Evolutionary conservation across 768 basidiomycete species (phyloP).

Genomic region (Lentinus tigrinus): DNA sequence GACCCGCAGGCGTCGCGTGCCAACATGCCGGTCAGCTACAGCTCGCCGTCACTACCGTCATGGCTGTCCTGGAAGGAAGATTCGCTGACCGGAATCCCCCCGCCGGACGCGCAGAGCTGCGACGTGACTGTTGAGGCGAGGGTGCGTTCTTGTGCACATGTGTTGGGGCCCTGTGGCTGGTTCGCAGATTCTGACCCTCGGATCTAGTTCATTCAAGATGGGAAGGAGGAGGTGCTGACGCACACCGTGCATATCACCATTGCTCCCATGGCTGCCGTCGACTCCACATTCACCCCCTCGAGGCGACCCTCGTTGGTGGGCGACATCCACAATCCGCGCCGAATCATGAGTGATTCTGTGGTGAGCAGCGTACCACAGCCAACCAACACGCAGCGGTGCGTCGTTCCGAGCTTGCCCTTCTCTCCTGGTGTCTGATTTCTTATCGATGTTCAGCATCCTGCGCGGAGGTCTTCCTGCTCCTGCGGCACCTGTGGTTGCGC

Average conservation of each 20-base stretch:
- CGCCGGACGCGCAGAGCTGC: slow-evolving; percentile 71
- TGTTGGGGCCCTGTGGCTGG: slow-evolving; percentile 5
- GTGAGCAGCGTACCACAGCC: slow-evolving; percentile 29
- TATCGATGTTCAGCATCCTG: background rate
- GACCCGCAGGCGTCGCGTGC: slow-evolving; percentile 90
- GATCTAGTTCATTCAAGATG: slow-evolving; percentile 66
- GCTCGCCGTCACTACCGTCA: slow-evolving; percentile 74
- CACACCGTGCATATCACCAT: slow-evolving; percentile 72
- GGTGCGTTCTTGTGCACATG: slow-evolving; percentile 42
- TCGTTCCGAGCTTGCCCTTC: background rate
- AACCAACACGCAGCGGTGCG: slow-evolving; percentile 28
- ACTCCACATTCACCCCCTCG: slow-evolving; percentile 41
- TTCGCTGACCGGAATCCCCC: slow-evolving; percentile 77
- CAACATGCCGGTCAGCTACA: slow-evolving; percentile 76
- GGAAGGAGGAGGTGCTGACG: slow-evolving; percentile 65
- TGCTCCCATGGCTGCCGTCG: slow-evolving; percentile 60
- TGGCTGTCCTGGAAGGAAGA: slow-evolving; percentile 92
- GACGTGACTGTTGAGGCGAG: slow-evolving; percentile 75
- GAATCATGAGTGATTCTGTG: slow-evolving; percentile 41
- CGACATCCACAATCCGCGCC: slow-evolving; percentile 40
- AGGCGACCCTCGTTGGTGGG: slow-evolving; percentile 49
- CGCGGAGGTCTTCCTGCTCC: slow-evolving; percentile 28
- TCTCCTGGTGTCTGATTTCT: background rate
- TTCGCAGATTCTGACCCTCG: slow-evolving; percentile 11
- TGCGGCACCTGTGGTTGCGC: slow-evolving; percentile 37